Percentiles rank a stretch among this genome's conserved stretches.
Evolutionary conservation across 2,329 filamentous ascomycete genomes (phyloP).

Genomic region (Aspergillus brunneoviolaceus): DNA sequence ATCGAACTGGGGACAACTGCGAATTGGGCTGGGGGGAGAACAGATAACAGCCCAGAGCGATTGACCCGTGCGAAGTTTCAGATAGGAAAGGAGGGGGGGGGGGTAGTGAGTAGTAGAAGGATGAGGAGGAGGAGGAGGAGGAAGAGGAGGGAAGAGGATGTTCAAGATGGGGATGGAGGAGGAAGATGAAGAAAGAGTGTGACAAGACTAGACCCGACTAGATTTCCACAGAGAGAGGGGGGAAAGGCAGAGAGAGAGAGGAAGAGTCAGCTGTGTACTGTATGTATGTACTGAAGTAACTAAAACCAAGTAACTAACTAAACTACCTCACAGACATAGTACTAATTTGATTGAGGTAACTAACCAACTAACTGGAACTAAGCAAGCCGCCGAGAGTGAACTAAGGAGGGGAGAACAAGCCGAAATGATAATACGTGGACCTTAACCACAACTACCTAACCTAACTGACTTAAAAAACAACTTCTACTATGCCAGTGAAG

Average conservation of each 20-base stretch:
- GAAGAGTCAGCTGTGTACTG: constrained; percentile 14
- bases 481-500: too few relatives aligned
- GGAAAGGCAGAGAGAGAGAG: constrained; percentile 2
- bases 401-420: too few relatives aligned
- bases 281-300: constrained; percentile 5
- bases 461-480: too few relatives aligned
- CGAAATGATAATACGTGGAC: too few relatives aligned
- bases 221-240: not conserved
- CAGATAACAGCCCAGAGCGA: constrained; percentile 7
- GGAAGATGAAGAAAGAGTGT: constrained; percentile 10
- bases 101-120: constrained; percentile 1
- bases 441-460: too few relatives aligned
- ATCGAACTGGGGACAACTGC: not conserved
- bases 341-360: too few relatives aligned
- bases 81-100: not conserved
- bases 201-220: constrained; percentile 1
- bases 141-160: constrained; percentile 8
- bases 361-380: not conserved
- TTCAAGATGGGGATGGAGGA: not conserved
- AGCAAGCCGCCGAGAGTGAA: not conserved
- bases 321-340: too few relatives aligned
- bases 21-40: not conserved
- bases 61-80: constrained; percentile 10
- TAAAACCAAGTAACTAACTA: too few relatives aligned
- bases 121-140: too few relatives aligned